Percentiles rank a stretch among this genome's conserved stretches.
Evolutionary conservation across 2,329 filamentous ascomycete genomes (phyloP).

Genomic region (Cladophialophora immunda): DNA sequence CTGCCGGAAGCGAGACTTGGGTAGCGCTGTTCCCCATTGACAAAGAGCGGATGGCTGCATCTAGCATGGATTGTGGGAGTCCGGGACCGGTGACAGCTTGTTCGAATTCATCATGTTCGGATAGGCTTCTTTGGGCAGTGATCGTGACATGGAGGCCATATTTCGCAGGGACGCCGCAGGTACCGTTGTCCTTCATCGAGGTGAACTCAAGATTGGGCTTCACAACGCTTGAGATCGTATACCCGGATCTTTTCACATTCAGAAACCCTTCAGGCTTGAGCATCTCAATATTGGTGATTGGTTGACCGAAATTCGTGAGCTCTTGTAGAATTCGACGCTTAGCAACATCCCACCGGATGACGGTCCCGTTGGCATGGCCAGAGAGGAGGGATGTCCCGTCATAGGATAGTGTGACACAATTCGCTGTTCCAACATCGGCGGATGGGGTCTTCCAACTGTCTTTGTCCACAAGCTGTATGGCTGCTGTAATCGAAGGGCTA

Average conservation of each 20-base stretch:
- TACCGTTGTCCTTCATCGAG: slow-evolving; percentile 47
- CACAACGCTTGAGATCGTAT: slow-evolving; percentile 69
- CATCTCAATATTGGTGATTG: slow-evolving; percentile 83
- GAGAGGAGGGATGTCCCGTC: slow-evolving; percentile 83
- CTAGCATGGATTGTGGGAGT: slow-evolving; percentile 35
- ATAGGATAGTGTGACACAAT: slow-evolving; percentile 77
- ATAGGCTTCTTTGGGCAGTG: slow-evolving; percentile 50
- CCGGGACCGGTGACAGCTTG: slow-evolving; percentile 28
- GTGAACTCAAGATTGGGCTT: slow-evolving; percentile 70
- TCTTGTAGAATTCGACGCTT: slow-evolving; percentile 73
- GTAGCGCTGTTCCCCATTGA: slow-evolving; percentile 3
- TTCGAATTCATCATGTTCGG: slow-evolving; percentile 53
- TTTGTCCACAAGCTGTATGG: slow-evolving; percentile 51
- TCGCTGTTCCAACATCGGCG: slow-evolving; percentile 70
- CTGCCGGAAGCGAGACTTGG: not conserved
- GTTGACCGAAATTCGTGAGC: slow-evolving; percentile 76
- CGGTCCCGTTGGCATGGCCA: slow-evolving; percentile 80
- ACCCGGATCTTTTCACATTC: slow-evolving; percentile 49
- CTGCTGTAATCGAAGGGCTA: slow-evolving; percentile 47
- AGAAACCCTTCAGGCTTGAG: slow-evolving; percentile 66
- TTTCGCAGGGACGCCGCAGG: slow-evolving; percentile 49
- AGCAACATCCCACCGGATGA: slow-evolving; percentile 81
- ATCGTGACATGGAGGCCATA: slow-evolving; percentile 52
- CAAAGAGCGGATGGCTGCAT: slow-evolving; percentile 41
- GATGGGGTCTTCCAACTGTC: slow-evolving; percentile 62